A percentile compares a stretch with the other conserved stretches of the same genome.
Evolutionary conservation across 164 flowering plant species (phyloP).

Genomic region (Amborella trichopoda): DNA sequence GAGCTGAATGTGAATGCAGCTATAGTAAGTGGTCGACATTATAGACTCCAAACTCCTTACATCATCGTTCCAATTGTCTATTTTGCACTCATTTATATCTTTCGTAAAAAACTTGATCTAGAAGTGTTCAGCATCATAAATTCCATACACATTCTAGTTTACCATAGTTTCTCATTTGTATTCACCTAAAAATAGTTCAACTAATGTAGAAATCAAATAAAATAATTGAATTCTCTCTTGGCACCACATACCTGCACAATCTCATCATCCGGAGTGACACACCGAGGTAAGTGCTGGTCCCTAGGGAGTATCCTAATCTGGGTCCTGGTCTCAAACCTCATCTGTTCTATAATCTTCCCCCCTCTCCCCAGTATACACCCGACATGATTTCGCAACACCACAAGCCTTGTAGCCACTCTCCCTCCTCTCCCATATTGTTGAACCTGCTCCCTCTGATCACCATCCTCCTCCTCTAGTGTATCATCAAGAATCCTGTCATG

Average conservation of each 20-base stretch:
- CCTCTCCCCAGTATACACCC: slow-evolving; percentile 95
- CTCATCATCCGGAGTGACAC: slow-evolving; percentile 80
- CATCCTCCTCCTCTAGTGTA: slow-evolving; percentile 75
- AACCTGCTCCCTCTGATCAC: slow-evolving; percentile 29
- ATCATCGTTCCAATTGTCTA: too few relatives aligned
- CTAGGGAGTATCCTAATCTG: slow-evolving; percentile 93
- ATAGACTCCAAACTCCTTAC: too few relatives aligned
- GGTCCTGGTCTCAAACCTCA: slow-evolving; percentile 92
- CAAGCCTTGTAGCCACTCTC: slow-evolving; percentile 70
- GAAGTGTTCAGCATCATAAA: too few relatives aligned
- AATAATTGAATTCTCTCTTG: too few relatives aligned
- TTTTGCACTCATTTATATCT: too few relatives aligned
- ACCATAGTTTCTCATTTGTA: too few relatives aligned
- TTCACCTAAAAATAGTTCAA: too few relatives aligned
- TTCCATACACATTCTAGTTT: too few relatives aligned
- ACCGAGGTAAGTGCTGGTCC: slow-evolving; percentile 73
- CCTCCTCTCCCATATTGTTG: slow-evolving; percentile 19
- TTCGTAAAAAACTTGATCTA: too few relatives aligned
- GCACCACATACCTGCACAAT: slow-evolving; percentile 70
- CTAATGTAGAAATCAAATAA: too few relatives aligned
- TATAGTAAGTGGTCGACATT: too few relatives aligned
- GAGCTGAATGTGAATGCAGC: too few relatives aligned
- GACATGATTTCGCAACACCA: slow-evolving; percentile 81
- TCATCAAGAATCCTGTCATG: slow-evolving; percentile 64
- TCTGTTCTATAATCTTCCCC: slow-evolving; percentile 96